Evolutionary conservation across 805 yeast species (phyloP).

Genomic region (Lipomyces japonicus): DNA sequence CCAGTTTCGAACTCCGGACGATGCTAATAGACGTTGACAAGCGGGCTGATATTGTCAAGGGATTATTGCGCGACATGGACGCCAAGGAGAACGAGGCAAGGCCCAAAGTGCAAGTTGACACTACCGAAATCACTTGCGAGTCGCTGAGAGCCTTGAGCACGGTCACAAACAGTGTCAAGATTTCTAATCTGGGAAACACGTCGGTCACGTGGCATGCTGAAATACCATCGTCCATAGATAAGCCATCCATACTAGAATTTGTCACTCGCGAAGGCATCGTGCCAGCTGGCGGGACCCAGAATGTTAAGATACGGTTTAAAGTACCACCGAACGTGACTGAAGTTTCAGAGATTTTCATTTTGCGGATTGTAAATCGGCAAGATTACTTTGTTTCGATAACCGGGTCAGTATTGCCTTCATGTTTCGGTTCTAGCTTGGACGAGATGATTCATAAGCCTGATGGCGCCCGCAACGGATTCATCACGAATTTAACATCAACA

Average conservation of each 20-base stretch:
- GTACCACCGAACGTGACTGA: conserved; percentile 5
- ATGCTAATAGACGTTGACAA: conserved; percentile 41
- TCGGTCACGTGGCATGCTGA: conserved; percentile 41
- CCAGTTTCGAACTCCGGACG: conserved; percentile 38
- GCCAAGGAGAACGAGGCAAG: conserved; percentile 45
- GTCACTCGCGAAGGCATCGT: conserved; percentile 29
- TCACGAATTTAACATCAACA: too few species aligned
- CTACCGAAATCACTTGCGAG: conserved; percentile 36
- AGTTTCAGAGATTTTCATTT: conserved; percentile 31
- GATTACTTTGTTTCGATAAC: conserved; percentile 34
- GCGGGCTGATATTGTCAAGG: conserved; percentile 39
- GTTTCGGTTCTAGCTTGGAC: conserved; percentile 36
- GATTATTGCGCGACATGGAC: conserved; percentile 44
- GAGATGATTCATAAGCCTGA: conserved; percentile 19
- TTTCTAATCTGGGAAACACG: conserved; percentile 42
- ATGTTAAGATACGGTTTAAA: conserved; percentile 24
- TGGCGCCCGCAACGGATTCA: conserved; percentile 17
- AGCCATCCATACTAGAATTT: conserved; percentile 30
- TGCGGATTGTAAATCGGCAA: conserved; percentile 35
- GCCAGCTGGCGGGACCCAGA: conserved; percentile 30
- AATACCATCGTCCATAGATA: too few species aligned
- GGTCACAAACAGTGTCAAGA: conserved; percentile 30
- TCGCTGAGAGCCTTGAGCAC: conserved; percentile 33
- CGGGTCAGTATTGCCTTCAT: conserved; percentile 33
- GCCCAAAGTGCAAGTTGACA: conserved; percentile 41